A percentile compares a stretch with the other conserved stretches of the same genome.
These are phyloP conservation scores for Pythium sp. DNA, from an alignment of 352 stramenopile genomes.

Conservation along the genomic window DNA sequence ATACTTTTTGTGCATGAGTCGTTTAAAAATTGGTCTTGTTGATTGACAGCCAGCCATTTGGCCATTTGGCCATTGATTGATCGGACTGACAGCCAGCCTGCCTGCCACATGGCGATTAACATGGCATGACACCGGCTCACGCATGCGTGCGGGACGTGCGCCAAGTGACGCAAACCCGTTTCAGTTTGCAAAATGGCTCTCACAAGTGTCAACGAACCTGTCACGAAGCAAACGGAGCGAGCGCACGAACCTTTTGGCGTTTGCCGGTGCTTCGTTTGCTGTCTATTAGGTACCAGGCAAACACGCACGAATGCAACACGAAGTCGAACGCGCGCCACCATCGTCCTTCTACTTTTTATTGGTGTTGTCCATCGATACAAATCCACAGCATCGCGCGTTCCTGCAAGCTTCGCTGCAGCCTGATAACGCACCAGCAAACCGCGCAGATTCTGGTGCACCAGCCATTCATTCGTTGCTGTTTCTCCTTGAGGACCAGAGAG, in stretches of 20 bases:
- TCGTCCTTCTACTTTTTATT: neutral
- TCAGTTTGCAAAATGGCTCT: neutral
- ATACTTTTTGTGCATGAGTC: neutral
- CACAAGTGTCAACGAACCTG: neutral
- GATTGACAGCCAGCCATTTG: neutral
- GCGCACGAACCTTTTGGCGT: neutral
- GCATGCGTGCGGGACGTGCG: neutral
- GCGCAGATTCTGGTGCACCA: slow-evolving; percentile 3
- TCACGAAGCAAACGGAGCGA: neutral
- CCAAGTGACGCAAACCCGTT: neutral
- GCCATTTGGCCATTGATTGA: neutral
- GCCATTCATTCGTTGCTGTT: neutral
- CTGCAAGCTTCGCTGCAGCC: slow-evolving; percentile 4
- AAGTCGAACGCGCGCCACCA: neutral
- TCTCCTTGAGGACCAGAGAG: too few species aligned
- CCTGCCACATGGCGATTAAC: neutral
- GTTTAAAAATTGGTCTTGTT: neutral
- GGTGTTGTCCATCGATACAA: neutral
- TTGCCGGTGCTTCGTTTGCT: neutral
- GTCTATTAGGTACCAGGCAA: neutral
- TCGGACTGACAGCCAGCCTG: neutral
- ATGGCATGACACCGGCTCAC: neutral
- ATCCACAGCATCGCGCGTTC: neutral
- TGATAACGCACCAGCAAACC: neutral
- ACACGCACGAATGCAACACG: neutral